Percentiles rank a stretch among this genome's conserved stretches.
Evolutionary conservation across 2,329 filamentous ascomycete genomes (phyloP).

Genomic region (Curvularia eragrostidis): DNA sequence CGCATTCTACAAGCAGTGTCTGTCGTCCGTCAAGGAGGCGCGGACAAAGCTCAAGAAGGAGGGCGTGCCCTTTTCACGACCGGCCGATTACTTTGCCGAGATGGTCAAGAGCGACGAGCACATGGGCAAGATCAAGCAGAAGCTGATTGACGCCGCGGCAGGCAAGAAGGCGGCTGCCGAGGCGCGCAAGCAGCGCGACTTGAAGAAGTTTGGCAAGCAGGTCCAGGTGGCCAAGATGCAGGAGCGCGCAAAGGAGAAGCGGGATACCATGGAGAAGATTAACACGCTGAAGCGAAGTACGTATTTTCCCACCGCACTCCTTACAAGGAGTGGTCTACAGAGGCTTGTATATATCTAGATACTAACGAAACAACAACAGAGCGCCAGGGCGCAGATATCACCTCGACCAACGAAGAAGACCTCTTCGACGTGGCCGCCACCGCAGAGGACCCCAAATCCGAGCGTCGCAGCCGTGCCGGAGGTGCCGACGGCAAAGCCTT

Average conservation of each 20-base stretch:
- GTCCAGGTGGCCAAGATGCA: conserved; percentile 96
- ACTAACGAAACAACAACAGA: conserved; percentile 64
- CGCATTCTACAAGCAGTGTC: conserved; percentile 88
- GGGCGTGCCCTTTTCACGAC: conserved; percentile 83
- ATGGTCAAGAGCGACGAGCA: conserved; percentile 99
- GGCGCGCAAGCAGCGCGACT: conserved; percentile 86
- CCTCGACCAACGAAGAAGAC: conserved; percentile 76
- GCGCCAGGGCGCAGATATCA: conserved; percentile 75
- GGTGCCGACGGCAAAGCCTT: conserved; percentile 38
- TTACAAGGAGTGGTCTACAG: background rate
- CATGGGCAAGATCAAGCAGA: conserved; percentile 95
- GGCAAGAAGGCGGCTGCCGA: conserved; percentile 91
- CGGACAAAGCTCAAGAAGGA: conserved; percentile 80
- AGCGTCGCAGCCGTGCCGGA: conserved; percentile 39
- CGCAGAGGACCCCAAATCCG: conserved; percentile 58
- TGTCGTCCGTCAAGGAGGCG: conserved; percentile 77
- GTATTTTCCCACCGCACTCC: conserved; percentile 48
- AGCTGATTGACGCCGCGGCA: conserved; percentile 89
- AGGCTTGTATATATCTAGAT: conserved; percentile 9
- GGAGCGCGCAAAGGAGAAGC: conserved; percentile 91
- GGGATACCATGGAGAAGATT: conserved; percentile 93
- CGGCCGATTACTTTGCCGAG: conserved; percentile 96
- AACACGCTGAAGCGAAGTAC: conserved; percentile 92
- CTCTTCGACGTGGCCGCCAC: conserved; percentile 84
- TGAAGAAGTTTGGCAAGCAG: conserved; percentile 99